phyloP scores from a whole-genome alignment of 805 yeast species.

The Candida broadrunensis region DNA sequence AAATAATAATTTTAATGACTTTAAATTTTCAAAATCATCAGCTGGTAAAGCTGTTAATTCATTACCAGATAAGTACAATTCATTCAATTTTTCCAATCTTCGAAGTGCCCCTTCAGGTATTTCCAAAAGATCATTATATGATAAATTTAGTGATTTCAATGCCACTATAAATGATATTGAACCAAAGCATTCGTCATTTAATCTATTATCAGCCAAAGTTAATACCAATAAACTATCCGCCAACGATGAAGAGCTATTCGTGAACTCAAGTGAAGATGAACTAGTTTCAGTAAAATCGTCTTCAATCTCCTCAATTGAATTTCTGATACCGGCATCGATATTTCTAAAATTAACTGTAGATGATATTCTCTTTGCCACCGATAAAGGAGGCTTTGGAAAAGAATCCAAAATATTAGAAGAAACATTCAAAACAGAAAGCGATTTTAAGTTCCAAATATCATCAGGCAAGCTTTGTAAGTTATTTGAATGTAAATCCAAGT shows the following conservation, averaged over 20 bases:
- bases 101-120: constrained; percentile 72
- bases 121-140: constrained; percentile 82
- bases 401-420: constrained; percentile 68
- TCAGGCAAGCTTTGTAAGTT: constrained; percentile 69
- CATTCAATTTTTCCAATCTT: constrained; percentile 54
- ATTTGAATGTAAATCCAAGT: constrained; percentile 80
- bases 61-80: constrained; percentile 81
- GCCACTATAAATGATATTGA: constrained; percentile 57
- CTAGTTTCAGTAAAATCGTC: constrained; percentile 4
- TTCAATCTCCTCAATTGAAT: neutral
- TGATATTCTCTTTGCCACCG: constrained; percentile 29
- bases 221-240: constrained; percentile 55
- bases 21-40: constrained; percentile 72
- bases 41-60: constrained; percentile 74
- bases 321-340: neutral
- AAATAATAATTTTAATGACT: constrained; percentile 56
- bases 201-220: constrained; percentile 77
- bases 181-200: constrained; percentile 74
- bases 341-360: constrained; percentile 23
- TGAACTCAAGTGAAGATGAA: constrained; percentile 5
- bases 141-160: constrained; percentile 64
- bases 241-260: constrained; percentile 12
- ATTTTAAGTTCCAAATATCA: constrained; percentile 61
- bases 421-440: constrained; percentile 59
- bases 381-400: constrained; percentile 52